phyloP scores from a whole-genome alignment of 768 basidiomycete genomes.

The Termitomyces sp. region DNA sequence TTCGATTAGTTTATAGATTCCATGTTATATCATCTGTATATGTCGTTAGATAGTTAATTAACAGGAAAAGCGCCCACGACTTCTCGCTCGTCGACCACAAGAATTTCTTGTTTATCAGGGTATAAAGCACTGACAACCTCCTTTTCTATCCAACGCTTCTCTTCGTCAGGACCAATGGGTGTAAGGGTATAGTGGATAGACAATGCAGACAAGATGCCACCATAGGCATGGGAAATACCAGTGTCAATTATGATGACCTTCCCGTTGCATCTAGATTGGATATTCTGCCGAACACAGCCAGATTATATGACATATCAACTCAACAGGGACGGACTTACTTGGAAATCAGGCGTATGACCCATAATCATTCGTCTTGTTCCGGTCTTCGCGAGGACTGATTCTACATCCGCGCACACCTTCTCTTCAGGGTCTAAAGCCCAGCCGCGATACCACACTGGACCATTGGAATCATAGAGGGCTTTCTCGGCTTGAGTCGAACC shows the following conservation, averaged over 20 bases:
- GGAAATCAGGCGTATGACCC: conserved; percentile 95
- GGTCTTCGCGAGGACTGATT: conserved; percentile 62
- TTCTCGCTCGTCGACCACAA: conserved; percentile 44
- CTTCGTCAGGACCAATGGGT: conserved; percentile 34
- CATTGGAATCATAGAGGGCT: conserved; percentile 67
- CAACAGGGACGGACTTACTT: conserved; percentile 30
- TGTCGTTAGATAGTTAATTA: conserved; percentile 1
- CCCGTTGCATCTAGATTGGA: conserved; percentile 83
- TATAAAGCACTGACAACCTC: conserved; percentile 69
- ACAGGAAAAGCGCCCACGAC: conserved; percentile 34
- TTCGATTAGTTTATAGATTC: neutral
- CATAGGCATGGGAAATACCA: conserved; percentile 94
- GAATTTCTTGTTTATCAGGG: conserved; percentile 39
- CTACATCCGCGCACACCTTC: conserved; percentile 64
- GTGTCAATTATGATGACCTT: conserved; percentile 96
- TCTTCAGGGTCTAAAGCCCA: conserved; percentile 78
- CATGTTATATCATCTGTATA: conserved; percentile 3
- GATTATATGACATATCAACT: neutral
- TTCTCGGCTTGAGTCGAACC: conserved; percentile 62
- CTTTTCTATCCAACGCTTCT: conserved; percentile 48
- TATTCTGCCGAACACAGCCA: conserved; percentile 39
- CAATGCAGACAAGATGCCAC: conserved; percentile 85
- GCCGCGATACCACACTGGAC: conserved; percentile 93
- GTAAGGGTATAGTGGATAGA: conserved; percentile 81
- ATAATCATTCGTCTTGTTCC: conserved; percentile 88